A percentile compares a stretch with the other conserved stretches of the same genome.
Conservation (phyloP, 2,329 filamentous ascomycete species). For the Colletotrichum chlorophyti region DNA sequence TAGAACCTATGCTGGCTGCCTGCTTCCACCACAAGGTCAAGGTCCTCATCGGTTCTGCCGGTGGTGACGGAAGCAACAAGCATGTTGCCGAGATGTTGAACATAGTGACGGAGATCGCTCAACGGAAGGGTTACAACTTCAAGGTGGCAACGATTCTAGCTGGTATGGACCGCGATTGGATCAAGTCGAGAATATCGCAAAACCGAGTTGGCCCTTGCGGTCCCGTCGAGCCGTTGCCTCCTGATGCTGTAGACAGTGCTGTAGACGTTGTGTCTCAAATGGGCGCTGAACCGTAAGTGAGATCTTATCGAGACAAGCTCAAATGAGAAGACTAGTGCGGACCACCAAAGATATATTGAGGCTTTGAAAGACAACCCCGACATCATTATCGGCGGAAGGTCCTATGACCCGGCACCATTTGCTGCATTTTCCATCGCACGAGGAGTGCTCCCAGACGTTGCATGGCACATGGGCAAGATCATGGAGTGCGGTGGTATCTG, state of each 20-base stretch:
- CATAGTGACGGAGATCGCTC: constrained; percentile 43
- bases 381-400: constrained; percentile 52
- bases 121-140: constrained; percentile 36
- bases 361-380: constrained; percentile 48
- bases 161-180: constrained; percentile 36
- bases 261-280: constrained; percentile 51
- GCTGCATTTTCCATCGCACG: constrained; percentile 38
- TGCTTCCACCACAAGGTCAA: constrained; percentile 42
- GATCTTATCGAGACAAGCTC: constrained; percentile 25
- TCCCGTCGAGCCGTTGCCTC: constrained; percentile 38
- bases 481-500: constrained; percentile 60
- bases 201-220: constrained; percentile 40
- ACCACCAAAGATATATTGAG: constrained; percentile 39
- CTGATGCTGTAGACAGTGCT: constrained; percentile 40
- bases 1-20: constrained; percentile 45
- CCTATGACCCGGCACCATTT: constrained; percentile 49
- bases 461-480: constrained; percentile 61
- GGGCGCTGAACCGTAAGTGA: constrained; percentile 48
- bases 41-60: constrained; percentile 51
- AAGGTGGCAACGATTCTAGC: constrained; percentile 41
- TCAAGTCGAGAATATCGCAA: constrained; percentile 36
- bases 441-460: constrained; percentile 22
- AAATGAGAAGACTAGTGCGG: no score
- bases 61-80: constrained; percentile 52
- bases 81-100: constrained; percentile 48